Evolutionary conservation across 2,329 filamentous ascomycete genomes (phyloP).

Genomic region (Pseudopithomyces chartarum): DNA sequence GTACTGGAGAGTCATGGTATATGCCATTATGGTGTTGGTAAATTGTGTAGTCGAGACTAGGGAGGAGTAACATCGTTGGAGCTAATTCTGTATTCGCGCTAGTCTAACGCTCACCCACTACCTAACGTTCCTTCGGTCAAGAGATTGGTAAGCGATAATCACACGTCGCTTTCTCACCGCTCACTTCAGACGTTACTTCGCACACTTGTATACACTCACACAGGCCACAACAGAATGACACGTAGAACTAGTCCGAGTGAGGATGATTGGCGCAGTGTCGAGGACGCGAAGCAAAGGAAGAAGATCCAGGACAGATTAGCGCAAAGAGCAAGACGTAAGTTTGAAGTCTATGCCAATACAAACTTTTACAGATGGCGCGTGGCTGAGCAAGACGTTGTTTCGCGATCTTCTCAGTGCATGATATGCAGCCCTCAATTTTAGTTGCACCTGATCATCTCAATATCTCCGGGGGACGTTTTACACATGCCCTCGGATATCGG

Average conservation of each 20-base stretch:
- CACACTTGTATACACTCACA: background rate
- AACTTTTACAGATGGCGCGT: background rate
- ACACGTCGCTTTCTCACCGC: background rate
- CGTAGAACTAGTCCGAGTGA: conserved; percentile 26
- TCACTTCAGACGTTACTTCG: background rate
- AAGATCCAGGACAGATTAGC: conserved; percentile 49
- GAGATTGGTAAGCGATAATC: conserved; percentile 10
- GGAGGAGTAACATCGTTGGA: background rate
- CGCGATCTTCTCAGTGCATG: conserved; percentile 15
- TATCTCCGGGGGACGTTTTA: background rate
- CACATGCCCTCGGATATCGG: conserved; percentile 2
- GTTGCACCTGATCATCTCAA: conserved; percentile 13
- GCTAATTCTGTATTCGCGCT: background rate
- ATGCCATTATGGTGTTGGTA: too few species aligned
- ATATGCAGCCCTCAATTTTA: conserved; percentile 8
- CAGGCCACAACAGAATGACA: conserved; percentile 16
- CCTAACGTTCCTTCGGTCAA: background rate
- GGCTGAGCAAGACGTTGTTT: background rate
- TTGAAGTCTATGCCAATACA: background rate
- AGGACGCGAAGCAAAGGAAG: conserved; percentile 46
- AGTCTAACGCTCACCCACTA: background rate
- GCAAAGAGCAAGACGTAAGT: conserved; percentile 45
- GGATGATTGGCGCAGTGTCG: conserved; percentile 41
- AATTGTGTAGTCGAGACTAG: background rate
- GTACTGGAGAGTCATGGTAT: too few species aligned